Conservation (phyloP, 2,329 filamentous ascomycete genomes). For the Alternaria triticina region DNA sequence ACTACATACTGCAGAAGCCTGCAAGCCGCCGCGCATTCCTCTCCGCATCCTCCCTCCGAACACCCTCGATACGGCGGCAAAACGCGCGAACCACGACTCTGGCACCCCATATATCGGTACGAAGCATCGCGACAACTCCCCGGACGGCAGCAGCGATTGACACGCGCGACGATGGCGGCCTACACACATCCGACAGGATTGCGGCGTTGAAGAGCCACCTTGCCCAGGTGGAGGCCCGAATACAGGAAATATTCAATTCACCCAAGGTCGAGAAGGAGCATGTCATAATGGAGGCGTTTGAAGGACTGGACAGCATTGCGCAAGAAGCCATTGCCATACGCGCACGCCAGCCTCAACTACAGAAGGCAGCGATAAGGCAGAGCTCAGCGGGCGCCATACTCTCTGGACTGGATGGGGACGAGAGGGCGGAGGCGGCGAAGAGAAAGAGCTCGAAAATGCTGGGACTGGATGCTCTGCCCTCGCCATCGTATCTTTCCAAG, state of each 20-base stretch:
- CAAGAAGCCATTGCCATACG: slow-evolving; percentile 38
- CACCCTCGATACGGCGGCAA: slow-evolving; percentile 35
- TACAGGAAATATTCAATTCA: slow-evolving; percentile 34
- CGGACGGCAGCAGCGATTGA: slow-evolving; percentile 22
- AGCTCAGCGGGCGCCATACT: slow-evolving; percentile 46
- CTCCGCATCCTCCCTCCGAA: slow-evolving; percentile 29
- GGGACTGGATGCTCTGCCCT: slow-evolving; percentile 33
- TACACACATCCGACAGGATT: slow-evolving; percentile 27
- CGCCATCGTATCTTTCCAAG: slow-evolving; percentile 53
- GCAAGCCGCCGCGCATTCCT: slow-evolving; percentile 37
- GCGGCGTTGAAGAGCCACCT: slow-evolving; percentile 29
- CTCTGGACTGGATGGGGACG: slow-evolving; percentile 35
- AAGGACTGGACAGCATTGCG: slow-evolving; percentile 32
- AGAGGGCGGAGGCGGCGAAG: slow-evolving; percentile 6
- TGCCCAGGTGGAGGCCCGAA: slow-evolving; percentile 33
- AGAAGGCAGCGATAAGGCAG: slow-evolving; percentile 32
- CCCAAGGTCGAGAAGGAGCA: slow-evolving; percentile 36
- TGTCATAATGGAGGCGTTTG: slow-evolving; percentile 26
- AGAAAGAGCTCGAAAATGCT: slow-evolving; percentile 16
- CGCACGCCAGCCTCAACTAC: slow-evolving; percentile 28
- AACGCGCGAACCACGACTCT: slow-evolving; percentile 22
- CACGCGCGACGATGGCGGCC: slow-evolving; percentile 11
- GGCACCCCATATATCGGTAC: slow-evolving; percentile 21
- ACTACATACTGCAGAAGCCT: slow-evolving; percentile 39
- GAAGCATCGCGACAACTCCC: slow-evolving; percentile 29